Base-by-base conservation (phyloP, 2,329 filamentous ascomycete species). In the Beauveria caledonica region DNA sequence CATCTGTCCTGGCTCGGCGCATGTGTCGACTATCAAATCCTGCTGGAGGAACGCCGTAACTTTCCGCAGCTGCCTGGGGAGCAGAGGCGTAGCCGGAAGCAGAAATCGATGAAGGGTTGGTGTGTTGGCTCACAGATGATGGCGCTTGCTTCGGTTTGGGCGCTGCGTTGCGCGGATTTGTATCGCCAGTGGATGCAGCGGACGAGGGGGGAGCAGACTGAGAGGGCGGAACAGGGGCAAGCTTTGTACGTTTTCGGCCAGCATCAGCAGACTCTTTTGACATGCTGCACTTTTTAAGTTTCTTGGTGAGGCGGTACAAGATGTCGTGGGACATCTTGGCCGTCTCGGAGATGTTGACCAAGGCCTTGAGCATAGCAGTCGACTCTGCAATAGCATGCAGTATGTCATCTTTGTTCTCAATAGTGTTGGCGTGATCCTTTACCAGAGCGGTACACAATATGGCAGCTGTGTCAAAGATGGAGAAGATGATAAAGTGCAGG, bases 401-500 rank as follows among this genome's bases (percentile, higher is more conserved):
- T 1, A 79, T 71, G 23, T 77, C 71, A 0, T 74, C 70, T 11
- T 74, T 73, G 39, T 70, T 73, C 1, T 60, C 51, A 13, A 60
- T 60, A 33, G 59, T 60, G 33, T 60, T 55, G 73, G 72, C 3
- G 80, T 71, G 5, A 68, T 71, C 80, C 62, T 82, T 79, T 9
- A 80, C 74, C 6, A 82, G 67, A 0, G 78, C 77, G 0, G 80
- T 80, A 59, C 76, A 80, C 3, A 82, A 68, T 36, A 79, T 71
- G 1, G 79, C 76, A 0, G 78, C 74, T 0, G 78, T 80, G 60
- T 82, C 78, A 59, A 82, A 81, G 27, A 81, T 73, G 4, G 75
- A 72, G 57, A 81, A 83, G 0, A 79, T 76, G 17, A 79, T 77
- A 56, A 81, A 75, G 61, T 81, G 78, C 39, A 80, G 78, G 25